phyloP scores from a whole-genome alignment of 768 basidiomycete genomes.

The Pseudohyphozyma bogoriensis region DNA sequence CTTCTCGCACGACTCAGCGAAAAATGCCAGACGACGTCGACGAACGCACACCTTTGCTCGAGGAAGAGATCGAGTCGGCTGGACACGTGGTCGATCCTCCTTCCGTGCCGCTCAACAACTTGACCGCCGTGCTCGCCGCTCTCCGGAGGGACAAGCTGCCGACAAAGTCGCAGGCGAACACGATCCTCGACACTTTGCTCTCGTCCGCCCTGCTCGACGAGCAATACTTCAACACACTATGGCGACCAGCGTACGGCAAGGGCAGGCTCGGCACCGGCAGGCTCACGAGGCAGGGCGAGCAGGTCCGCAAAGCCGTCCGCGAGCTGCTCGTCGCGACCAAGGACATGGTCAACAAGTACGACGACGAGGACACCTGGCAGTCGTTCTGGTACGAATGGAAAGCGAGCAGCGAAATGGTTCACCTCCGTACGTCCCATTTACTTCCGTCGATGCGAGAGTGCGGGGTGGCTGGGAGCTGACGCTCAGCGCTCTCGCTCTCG shows the following conservation, averaged over 20 bases:
- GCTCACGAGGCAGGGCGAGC: constrained; percentile 9
- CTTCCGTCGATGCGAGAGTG: neutral
- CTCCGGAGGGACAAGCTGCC: constrained; percentile 17
- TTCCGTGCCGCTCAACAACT: too few species aligned
- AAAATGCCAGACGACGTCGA: too few species aligned
- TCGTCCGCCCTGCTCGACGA: neutral
- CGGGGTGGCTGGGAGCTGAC: too few species aligned
- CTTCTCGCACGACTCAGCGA: too few species aligned
- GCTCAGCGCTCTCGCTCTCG: neutral
- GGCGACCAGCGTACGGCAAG: neutral
- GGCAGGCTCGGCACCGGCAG: constrained; percentile 5
- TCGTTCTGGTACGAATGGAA: constrained; percentile 6
- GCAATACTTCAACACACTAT: neutral
- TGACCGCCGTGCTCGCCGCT: too few species aligned
- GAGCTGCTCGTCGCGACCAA: neutral
- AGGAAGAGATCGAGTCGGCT: too few species aligned
- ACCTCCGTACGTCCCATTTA: neutral
- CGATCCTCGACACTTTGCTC: neutral
- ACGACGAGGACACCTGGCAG: constrained; percentile 8
- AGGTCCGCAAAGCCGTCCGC: neutral
- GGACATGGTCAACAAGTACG: constrained; percentile 3
- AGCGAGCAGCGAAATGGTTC: neutral
- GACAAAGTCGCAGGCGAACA: neutral
- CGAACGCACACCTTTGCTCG: too few species aligned
- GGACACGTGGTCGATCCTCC: too few species aligned